Conservation (phyloP, 2,329 filamentous ascomycete species). For the Scedosporium dehoogii region DNA sequence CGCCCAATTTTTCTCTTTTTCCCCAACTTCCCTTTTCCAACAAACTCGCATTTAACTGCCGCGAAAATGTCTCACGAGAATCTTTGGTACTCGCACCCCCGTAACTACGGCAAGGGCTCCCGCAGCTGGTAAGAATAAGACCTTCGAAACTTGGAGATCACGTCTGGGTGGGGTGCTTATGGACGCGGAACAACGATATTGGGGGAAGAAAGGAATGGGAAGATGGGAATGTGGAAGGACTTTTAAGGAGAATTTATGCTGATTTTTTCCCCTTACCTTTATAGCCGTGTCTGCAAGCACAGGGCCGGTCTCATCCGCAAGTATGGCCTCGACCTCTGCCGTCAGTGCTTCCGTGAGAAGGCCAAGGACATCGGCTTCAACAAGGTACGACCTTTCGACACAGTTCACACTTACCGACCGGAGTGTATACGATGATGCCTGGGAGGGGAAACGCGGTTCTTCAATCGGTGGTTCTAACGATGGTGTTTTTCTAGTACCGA, state of each 20-base stretch:
- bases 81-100: slow-evolving; percentile 98
- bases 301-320: slow-evolving; percentile 99
- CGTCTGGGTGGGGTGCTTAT: background rate
- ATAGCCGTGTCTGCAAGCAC: slow-evolving; percentile 71
- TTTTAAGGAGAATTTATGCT: slow-evolving; percentile 13
- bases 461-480: too few relatives aligned
- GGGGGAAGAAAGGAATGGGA: background rate
- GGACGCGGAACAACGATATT: background rate
- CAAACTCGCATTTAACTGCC: background rate
- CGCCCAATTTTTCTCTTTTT: background rate
- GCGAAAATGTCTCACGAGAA: slow-evolving; percentile 67
- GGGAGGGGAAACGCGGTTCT: background rate
- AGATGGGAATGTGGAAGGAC: background rate
- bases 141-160: background rate
- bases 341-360: slow-evolving; percentile 72
- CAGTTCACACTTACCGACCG: background rate
- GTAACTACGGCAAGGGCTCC: slow-evolving; percentile 94
- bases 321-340: slow-evolving; percentile 89
- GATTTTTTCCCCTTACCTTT: slow-evolving; percentile 15
- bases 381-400: slow-evolving; percentile 41
- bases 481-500: too few relatives aligned
- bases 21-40: background rate
- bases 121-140: slow-evolving; percentile 66
- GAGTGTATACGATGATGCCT: too few relatives aligned
- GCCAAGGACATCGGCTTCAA: slow-evolving; percentile 62